Conservation (phyloP, 2,329 filamentous ascomycete species). For the Fusarium succisae region DNA sequence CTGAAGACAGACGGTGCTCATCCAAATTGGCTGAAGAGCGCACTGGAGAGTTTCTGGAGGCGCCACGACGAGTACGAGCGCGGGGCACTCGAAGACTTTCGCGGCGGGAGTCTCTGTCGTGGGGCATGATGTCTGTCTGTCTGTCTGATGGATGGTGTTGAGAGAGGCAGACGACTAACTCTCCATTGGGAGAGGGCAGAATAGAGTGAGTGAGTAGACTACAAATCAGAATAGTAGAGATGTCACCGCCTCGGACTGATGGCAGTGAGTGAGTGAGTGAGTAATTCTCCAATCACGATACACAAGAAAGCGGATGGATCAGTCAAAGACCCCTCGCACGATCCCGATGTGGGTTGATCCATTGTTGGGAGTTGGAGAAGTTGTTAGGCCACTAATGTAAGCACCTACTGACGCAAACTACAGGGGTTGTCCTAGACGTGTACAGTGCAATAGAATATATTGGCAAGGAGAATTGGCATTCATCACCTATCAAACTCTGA, state of each 20-base stretch:
- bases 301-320: constrained; percentile 30
- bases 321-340: constrained; percentile 23
- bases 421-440: not conserved
- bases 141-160: constrained; percentile 7
- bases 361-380: constrained; percentile 13
- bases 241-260: constrained; percentile 28
- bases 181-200: not conserved
- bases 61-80: constrained; percentile 25
- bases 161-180: constrained; percentile 2
- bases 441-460: not conserved
- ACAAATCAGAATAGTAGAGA: not conserved
- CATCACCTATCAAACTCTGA: not conserved
- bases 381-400: not conserved
- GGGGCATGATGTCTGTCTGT: constrained; percentile 35
- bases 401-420: constrained; percentile 2
- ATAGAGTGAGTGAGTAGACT: not conserved
- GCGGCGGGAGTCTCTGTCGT: constrained; percentile 38
- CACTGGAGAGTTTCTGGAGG: constrained; percentile 36
- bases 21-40: constrained; percentile 40
- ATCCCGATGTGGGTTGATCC: constrained; percentile 33
- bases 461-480: no score
- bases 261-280: not conserved
- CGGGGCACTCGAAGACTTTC: constrained; percentile 45
- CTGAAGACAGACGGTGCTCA: constrained; percentile 33
- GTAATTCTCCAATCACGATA: constrained; percentile 38